Base-by-base conservation (phyloP, 257 asterid genomes). In the Nicotiana benthamiana region DNA sequence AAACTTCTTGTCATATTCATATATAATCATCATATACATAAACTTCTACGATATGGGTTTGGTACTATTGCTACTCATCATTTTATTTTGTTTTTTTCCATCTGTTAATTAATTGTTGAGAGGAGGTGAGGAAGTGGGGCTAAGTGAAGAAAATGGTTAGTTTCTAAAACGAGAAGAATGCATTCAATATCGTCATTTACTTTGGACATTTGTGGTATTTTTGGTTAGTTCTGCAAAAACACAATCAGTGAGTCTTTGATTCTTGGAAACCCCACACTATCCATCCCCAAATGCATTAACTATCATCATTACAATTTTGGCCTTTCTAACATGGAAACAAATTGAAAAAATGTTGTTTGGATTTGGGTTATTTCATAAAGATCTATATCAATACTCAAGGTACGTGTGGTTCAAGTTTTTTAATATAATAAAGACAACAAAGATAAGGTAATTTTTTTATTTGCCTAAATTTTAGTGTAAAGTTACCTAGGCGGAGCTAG, bases 101-200 rank as follows among this genome's bases (percentile, higher is more conserved):
- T 72, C 7, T 70, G 36, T 43, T 36, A n/a, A n/a, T n/a, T 46
- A 3, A 20, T 70, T 70, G 34, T 59, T 70, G 24, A 11, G 1
- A 17, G 28, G 53, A 40, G 63, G 2, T n/a, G 82, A 27, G 22
- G 24, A 26, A 54, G 20, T 40, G 54, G 32, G 61, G 15, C 28
- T 66, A 22, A 12, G 52, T 64, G 64, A 34, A 51, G 56, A 70
- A 70, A 43, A 70, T 70, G 22, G 24, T 72, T 24, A 46, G 61
- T 72, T 6, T 30, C 59, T 22, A 26, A 54, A 84, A 81, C 87
- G 87, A 87, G 84, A 87, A 80, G 13, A 82, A 53, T 80, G 87
- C 86, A 57, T 26, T 52, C 30, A n/a, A 18, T 54, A 67, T 79
- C 79, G 86, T 84, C 88, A 87, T 57, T 72, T n/a, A 15, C 26